Percentiles rank a stretch among this genome's conserved stretches.
Evolutionary conservation across 2,329 filamentous ascomycete genomes (phyloP).

Genomic region (Cadophora sp.): DNA sequence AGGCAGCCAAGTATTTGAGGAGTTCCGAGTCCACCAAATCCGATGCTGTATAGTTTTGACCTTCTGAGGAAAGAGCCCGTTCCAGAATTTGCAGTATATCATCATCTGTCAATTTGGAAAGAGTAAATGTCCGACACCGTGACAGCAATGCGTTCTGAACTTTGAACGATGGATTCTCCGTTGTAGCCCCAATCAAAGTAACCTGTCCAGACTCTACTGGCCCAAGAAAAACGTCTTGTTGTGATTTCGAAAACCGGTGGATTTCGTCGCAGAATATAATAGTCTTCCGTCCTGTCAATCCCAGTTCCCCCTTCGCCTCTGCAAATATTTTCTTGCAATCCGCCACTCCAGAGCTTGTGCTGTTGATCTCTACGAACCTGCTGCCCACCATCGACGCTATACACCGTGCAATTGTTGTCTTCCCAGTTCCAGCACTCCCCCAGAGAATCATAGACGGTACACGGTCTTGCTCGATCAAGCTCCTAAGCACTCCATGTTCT

Average conservation of each 20-base stretch:
- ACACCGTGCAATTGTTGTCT: conserved; percentile 91
- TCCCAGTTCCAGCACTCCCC: conserved; percentile 82
- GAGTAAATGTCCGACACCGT: conserved; percentile 87
- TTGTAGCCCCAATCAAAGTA: conserved; percentile 93
- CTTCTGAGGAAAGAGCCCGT: conserved; percentile 74
- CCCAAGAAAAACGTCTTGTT: conserved; percentile 93
- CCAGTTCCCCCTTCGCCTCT: conserved; percentile 81
- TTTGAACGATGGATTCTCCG: conserved; percentile 96
- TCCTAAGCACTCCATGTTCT: conserved; percentile 79
- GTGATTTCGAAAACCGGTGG: conserved; percentile 69
- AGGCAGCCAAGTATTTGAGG: conserved; percentile 80
- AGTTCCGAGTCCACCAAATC: conserved; percentile 78
- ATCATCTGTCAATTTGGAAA: conserved; percentile 75
- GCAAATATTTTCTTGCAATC: conserved; percentile 93
- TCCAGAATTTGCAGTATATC: conserved; percentile 77
- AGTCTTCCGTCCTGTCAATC: conserved; percentile 84
- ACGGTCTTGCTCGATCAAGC: conserved; percentile 83
- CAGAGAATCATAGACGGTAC: conserved; percentile 97
- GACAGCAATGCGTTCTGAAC: conserved; percentile 87
- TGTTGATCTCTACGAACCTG: conserved; percentile 95
- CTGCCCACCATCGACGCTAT: conserved; percentile 83
- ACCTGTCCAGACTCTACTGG: conserved; percentile 92
- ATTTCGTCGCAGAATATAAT: conserved; percentile 95
- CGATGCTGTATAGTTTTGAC: conserved; percentile 47
- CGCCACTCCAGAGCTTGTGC: conserved; percentile 83